These are phyloP conservation scores for Suhomyces bribrorum DNA, from an alignment of 1,139 yeast species.

Conservation along the genomic window DNA sequence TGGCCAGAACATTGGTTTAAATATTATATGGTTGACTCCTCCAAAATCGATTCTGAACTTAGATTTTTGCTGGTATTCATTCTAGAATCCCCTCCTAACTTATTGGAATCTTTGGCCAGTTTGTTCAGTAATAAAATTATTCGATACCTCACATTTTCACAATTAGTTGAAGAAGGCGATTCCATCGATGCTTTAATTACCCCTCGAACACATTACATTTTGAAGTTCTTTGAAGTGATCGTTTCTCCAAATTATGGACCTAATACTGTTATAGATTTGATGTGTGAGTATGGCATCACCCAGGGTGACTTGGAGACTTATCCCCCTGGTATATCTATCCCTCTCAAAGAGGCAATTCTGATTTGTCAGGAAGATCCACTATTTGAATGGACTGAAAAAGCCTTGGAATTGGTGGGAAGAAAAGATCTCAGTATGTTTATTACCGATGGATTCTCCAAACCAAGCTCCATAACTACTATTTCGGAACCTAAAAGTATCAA, in stretches of 20 bases:
- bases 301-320: slow-evolving; percentile 60
- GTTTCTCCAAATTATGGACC: slow-evolving; percentile 56
- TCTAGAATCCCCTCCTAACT: slow-evolving; percentile 54
- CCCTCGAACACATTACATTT: slow-evolving; percentile 61
- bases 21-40: slow-evolving; percentile 48
- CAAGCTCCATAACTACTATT: slow-evolving; percentile 12
- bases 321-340: slow-evolving; percentile 71
- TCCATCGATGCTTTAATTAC: slow-evolving; percentile 59
- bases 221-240: slow-evolving; percentile 62
- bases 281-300: slow-evolving; percentile 57
- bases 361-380: slow-evolving; percentile 58
- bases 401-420: slow-evolving; percentile 64
- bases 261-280: slow-evolving; percentile 55
- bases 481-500: slow-evolving; percentile 44
- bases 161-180: slow-evolving; percentile 65
- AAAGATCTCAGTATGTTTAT: slow-evolving; percentile 55
- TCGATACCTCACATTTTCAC: slow-evolving; percentile 67
- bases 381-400: slow-evolving; percentile 49
- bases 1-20: slow-evolving; percentile 72
- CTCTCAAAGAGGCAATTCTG: slow-evolving; percentile 61
- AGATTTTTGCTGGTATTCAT: slow-evolving; percentile 46
- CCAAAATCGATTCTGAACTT: slow-evolving; percentile 24
- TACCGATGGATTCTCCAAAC: slow-evolving; percentile 5
- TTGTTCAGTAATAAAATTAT: slow-evolving; percentile 47
- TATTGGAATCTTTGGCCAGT: slow-evolving; percentile 55